These are phyloP conservation scores for Naganishia vaughanmartiniae DNA, from an alignment of 768 basidiomycete species.

Conservation along the genomic window DNA sequence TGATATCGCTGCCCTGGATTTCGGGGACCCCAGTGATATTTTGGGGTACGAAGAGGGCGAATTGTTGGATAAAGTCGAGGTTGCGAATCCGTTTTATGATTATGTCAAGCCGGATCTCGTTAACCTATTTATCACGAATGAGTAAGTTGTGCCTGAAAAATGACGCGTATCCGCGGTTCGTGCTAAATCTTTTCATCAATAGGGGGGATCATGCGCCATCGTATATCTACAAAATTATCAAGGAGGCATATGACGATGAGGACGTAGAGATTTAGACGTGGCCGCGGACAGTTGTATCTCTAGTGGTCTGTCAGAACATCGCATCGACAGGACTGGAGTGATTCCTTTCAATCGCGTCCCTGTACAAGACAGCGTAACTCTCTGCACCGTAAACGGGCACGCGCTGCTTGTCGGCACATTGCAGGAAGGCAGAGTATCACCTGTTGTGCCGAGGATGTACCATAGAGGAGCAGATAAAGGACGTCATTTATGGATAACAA, in stretches of 20 bases:
- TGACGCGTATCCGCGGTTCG: neutral
- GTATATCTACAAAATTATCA: conserved; percentile 77
- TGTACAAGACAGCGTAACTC: no score
- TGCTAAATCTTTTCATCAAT: conserved; percentile 6
- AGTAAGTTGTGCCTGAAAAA: conserved; percentile 61
- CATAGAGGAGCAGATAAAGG: no score
- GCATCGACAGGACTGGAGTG: neutral
- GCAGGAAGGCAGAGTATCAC: neutral
- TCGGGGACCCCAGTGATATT: conserved; percentile 46
- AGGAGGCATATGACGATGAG: conserved; percentile 93
- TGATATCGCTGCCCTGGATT: conserved; percentile 49
- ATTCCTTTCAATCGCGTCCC: no score
- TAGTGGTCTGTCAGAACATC: neutral
- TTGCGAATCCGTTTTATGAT: conserved; percentile 94
- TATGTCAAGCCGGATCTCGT: conserved; percentile 89
- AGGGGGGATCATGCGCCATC: conserved; percentile 97
- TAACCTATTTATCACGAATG: conserved; percentile 91
- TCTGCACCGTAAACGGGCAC: no score
- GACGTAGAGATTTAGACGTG: conserved; percentile 65
- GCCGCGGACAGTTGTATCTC: neutral
- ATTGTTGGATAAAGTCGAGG: conserved; percentile 82
- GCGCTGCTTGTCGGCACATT: no score
- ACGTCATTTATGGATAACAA: no score
- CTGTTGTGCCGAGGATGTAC: neutral
- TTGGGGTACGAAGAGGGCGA: conserved; percentile 60